These are phyloP conservation scores for Paecilomyces dactylethromorphus DNA, from an alignment of 2,329 filamentous ascomycete species.

Conservation along the genomic window DNA sequence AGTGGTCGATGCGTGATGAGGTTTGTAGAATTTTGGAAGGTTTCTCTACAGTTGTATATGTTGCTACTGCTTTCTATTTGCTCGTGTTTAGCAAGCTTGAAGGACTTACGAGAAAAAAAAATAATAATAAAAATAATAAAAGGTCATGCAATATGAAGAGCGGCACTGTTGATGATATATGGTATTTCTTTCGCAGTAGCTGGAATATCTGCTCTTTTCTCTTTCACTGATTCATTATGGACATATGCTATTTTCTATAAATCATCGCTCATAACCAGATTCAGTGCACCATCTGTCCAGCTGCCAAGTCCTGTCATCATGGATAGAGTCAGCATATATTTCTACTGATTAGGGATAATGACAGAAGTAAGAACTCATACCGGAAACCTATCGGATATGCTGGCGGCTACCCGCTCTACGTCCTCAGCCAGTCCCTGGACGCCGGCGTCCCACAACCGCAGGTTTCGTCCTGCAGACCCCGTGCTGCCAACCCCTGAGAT, in stretches of 20 bases:
- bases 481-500: constrained; percentile 62
- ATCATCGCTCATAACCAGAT: neutral
- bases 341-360: neutral
- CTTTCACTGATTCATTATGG: neutral
- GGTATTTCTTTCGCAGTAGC: too few species aligned
- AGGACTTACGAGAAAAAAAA: too few species aligned
- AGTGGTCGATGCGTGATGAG: too few species aligned
- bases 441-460: constrained; percentile 83
- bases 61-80: neutral
- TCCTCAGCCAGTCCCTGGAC: constrained; percentile 82
- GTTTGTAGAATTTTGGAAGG: too few species aligned
- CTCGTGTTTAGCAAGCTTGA: neutral
- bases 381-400: constrained; percentile 74
- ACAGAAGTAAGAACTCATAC: constrained; percentile 36
- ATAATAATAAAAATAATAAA: too few species aligned
- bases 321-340: neutral
- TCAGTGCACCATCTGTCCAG: neutral
- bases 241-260: neutral
- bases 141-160: too few species aligned
- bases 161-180: neutral
- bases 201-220: neutral
- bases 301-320: neutral
- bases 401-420: constrained; percentile 77
- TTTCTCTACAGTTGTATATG: too few species aligned
- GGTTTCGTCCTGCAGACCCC: constrained; percentile 59